These are phyloP conservation scores for Fomitopsis schrenkii DNA, from an alignment of 1,284 basidiomycete species.

Conservation along the genomic window DNA sequence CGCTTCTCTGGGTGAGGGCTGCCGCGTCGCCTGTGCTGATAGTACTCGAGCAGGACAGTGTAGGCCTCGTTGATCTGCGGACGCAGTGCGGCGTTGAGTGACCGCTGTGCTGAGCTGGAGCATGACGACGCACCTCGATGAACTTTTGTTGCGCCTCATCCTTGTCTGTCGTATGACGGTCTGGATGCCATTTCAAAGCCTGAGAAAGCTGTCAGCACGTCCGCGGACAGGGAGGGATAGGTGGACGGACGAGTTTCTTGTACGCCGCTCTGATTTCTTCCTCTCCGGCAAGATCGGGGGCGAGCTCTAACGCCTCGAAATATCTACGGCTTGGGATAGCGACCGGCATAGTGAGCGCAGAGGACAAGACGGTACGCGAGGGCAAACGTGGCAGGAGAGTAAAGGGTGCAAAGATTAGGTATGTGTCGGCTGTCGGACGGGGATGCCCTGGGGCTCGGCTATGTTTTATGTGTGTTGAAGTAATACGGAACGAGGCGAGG, in stretches of 20 bases:
- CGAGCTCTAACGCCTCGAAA: constrained; percentile 26
- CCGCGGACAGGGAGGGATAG: constrained; percentile 3
- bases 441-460: constrained; percentile 9
- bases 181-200: constrained; percentile 91
- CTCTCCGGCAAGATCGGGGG: constrained; percentile 32
- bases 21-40: constrained; percentile 11
- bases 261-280: constrained; percentile 86
- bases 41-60: constrained; percentile 9
- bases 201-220: constrained; percentile 25
- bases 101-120: neutral
- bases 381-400: constrained; percentile 7
- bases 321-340: constrained; percentile 16
- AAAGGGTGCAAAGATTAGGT: constrained; percentile 5
- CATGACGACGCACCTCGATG: constrained; percentile 52
- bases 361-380: constrained; percentile 11
- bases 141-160: constrained; percentile 71
- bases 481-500: constrained; percentile 23
- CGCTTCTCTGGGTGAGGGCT: constrained; percentile 7
- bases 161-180: constrained; percentile 60
- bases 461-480: constrained; percentile 22
- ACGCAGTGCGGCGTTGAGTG: neutral
- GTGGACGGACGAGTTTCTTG: constrained; percentile 61
- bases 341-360: constrained; percentile 20
- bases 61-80: constrained; percentile 7
- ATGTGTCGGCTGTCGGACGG: constrained; percentile 4